A percentile compares a stretch with the other conserved stretches of the same genome.
These are phyloP conservation scores for Aspergillus incahuasiensis DNA, from an alignment of 495 filamentous ascomycete genomes.

Conservation along the genomic window DNA sequence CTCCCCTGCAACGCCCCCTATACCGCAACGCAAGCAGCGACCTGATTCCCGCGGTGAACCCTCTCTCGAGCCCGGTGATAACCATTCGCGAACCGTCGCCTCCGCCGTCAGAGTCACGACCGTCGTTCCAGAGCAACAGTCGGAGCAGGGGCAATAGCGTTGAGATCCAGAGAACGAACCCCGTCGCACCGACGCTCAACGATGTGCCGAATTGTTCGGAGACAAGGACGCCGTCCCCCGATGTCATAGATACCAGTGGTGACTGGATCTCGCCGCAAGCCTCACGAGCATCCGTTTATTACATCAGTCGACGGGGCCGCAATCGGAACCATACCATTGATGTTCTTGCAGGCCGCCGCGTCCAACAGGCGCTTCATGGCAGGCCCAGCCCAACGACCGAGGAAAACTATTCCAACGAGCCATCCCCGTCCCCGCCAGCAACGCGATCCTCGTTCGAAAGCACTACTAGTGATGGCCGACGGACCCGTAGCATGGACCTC, in stretches of 20 bases:
- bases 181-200: no score
- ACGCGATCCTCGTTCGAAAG: neutral
- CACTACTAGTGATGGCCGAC: neutral
- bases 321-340: neutral
- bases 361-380: no score
- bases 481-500: neutral
- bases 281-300: neutral
- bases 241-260: neutral
- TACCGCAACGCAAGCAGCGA: neutral
- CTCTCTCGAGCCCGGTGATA: neutral
- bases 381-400: neutral
- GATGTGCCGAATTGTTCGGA: neutral
- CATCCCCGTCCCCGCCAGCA: neutral
- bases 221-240: neutral
- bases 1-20: no score
- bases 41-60: neutral
- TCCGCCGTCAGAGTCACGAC: neutral
- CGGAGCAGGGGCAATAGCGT: neutral
- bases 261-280: no score
- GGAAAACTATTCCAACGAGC: neutral
- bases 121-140: neutral
- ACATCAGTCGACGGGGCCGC: neutral
- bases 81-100: neutral
- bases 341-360: neutral
- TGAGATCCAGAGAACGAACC: neutral